Evolutionary conservation across 148 eudicot genomes (phyloP).

Genomic region (Diospyros lotus): DNA sequence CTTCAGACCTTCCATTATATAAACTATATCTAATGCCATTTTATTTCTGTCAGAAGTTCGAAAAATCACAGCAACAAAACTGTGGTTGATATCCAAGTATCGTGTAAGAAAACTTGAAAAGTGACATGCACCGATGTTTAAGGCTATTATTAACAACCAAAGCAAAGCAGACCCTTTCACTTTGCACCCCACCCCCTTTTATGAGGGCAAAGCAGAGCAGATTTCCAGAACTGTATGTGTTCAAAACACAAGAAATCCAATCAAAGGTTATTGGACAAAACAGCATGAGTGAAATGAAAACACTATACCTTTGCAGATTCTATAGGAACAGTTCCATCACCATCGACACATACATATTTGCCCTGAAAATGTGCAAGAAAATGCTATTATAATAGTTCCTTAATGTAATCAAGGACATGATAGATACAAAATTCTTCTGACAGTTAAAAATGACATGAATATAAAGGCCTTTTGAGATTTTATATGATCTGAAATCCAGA

Average conservation of each 20-base stretch:
- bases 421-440: not conserved
- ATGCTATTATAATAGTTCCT: slow-evolving; percentile 3
- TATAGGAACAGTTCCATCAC: slow-evolving; percentile 95
- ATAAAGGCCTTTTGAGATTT: too few species aligned
- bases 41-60: too few species aligned
- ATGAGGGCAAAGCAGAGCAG: not conserved
- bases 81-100: not conserved
- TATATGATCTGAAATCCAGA: too few species aligned
- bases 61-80: not conserved
- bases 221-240: too few species aligned
- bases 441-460: not conserved
- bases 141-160: not conserved
- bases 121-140: not conserved
- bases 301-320: slow-evolving; percentile 88
- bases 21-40: not conserved
- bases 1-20: not conserved
- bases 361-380: slow-evolving; percentile 40
- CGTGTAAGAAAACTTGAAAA: slow-evolving; percentile 2
- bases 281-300: not conserved
- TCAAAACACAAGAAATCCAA: too few species aligned
- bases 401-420: not conserved
- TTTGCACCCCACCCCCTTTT: too few species aligned
- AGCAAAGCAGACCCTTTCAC: not conserved
- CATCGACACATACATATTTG: slow-evolving; percentile 60
- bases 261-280: not conserved